Conservation (phyloP, 164 flowering plant genomes). For the Paratinospora sagittata region DNA sequence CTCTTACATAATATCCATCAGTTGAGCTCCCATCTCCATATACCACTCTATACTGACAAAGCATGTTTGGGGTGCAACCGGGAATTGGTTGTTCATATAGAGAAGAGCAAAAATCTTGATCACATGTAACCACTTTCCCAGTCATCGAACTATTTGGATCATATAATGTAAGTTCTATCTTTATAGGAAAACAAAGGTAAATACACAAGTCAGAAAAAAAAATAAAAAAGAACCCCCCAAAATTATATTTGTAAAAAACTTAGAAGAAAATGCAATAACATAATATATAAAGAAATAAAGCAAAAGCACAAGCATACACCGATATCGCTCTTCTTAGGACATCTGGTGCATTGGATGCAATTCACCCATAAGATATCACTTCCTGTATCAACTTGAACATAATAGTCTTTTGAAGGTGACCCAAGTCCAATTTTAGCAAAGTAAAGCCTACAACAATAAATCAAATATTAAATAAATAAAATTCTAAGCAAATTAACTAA, state of each 20-base stretch:
- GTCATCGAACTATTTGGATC: conserved; percentile 51
- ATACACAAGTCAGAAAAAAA: background rate
- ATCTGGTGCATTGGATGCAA: conserved; percentile 67
- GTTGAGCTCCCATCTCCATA: conserved; percentile 98
- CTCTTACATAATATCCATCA: conserved; percentile 74
- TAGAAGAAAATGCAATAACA: background rate
- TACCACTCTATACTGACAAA: conserved; percentile 51
- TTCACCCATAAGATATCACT: conserved; percentile 92
- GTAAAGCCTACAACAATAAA: conserved; percentile 53
- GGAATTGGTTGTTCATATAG: conserved; percentile 16
- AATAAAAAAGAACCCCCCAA: background rate
- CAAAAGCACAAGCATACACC: conserved; percentile 45
- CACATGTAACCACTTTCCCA: conserved; percentile 57
- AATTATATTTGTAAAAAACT: too few species aligned
- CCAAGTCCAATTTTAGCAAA: conserved; percentile 82
- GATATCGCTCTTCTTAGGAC: conserved; percentile 71
- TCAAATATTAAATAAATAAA: conserved; percentile 3
- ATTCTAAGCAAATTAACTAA: background rate
- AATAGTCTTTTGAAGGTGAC: conserved; percentile 69
- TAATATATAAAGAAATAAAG: background rate
- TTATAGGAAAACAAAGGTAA: conserved; percentile 9
- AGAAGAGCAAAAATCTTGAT: conserved; percentile 45
- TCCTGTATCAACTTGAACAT: conserved; percentile 92
- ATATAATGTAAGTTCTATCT: conserved; percentile 73
- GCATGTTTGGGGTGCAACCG: conserved; percentile 40